phyloP scores from a whole-genome alignment of 2,329 filamentous ascomycete genomes.

The Cordyceps pruinosa region DNA sequence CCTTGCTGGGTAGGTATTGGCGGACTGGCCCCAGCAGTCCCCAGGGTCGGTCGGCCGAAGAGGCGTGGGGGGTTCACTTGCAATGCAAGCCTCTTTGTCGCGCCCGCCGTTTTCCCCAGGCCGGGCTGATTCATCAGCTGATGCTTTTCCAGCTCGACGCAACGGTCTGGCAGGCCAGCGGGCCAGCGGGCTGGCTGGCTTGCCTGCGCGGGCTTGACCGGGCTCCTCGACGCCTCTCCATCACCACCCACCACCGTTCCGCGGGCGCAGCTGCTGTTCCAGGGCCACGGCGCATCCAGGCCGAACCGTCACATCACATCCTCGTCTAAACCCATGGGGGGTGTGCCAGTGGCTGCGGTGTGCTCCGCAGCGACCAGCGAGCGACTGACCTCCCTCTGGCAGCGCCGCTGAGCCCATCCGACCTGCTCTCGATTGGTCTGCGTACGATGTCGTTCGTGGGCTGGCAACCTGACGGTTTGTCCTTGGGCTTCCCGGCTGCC shows the following conservation, averaged over 20 bases:
- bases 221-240: background rate
- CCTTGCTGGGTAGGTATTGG: too few species aligned
- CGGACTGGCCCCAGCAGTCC: background rate
- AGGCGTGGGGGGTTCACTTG: background rate
- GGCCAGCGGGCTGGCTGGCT: too few species aligned
- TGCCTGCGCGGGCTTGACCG: too few species aligned
- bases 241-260: too few species aligned
- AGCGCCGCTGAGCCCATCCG: background rate
- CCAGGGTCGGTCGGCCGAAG: too few species aligned
- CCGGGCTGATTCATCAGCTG: background rate
- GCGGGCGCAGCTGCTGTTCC: too few species aligned
- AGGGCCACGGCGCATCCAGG: too few species aligned
- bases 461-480: background rate
- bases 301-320: background rate
- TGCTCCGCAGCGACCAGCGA: background rate
- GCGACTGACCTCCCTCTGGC: background rate
- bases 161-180: background rate
- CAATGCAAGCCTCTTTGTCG: background rate
- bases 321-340: background rate
- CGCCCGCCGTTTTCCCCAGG: background rate
- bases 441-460: background rate
- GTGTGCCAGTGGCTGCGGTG: background rate
- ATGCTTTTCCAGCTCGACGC: background rate
- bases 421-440: background rate
- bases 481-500: too few species aligned